Percentiles rank a stretch among this genome's conserved stretches.
Conservation (phyloP, 1,284 basidiomycete species). For the Austroboletus olivaceoglutinosus region DNA sequence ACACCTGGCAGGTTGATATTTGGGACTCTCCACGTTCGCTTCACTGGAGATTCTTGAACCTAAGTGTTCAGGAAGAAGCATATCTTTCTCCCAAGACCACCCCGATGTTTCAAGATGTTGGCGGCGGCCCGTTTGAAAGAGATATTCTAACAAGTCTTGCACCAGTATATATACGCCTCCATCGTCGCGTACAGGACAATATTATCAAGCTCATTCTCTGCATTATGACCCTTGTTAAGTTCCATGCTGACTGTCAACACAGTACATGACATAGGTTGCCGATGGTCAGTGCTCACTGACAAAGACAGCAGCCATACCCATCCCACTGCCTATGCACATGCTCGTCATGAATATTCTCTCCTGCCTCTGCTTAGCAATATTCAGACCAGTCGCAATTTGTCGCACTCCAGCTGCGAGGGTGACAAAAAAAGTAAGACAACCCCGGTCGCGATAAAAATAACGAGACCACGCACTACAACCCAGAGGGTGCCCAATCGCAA, state of each 20-base stretch:
- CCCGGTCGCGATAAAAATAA: slow-evolving; percentile 1
- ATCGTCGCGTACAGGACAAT: too few relatives aligned
- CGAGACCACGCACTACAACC: slow-evolving; percentile 64
- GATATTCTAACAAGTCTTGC: too few relatives aligned
- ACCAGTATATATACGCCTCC: too few relatives aligned
- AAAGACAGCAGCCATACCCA: slow-evolving; percentile 85
- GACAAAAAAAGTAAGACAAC: slow-evolving; percentile 2
- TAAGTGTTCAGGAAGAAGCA: slow-evolving; percentile 46
- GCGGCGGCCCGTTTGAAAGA: slow-evolving; percentile 37
- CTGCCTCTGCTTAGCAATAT: slow-evolving; percentile 76
- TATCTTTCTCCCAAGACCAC: slow-evolving; percentile 50
- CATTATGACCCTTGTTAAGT: too few relatives aligned
- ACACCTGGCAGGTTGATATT: slow-evolving; percentile 70
- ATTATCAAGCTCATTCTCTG: not conserved
- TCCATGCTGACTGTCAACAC: too few relatives aligned
- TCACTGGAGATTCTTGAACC: slow-evolving; percentile 52
- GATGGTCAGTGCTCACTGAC: slow-evolving; percentile 74
- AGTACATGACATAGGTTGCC: not conserved
- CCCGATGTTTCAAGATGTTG: slow-evolving; percentile 29
- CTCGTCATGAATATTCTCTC: slow-evolving; percentile 82
- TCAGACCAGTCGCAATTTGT: slow-evolving; percentile 83
- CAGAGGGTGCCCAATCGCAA: slow-evolving; percentile 84
- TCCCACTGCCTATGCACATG: slow-evolving; percentile 95
- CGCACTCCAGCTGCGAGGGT: slow-evolving; percentile 69
- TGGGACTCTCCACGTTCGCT: slow-evolving; percentile 46